Conservation (phyloP, 2,329 filamentous ascomycete genomes). For the Helotiales sp. region DNA sequence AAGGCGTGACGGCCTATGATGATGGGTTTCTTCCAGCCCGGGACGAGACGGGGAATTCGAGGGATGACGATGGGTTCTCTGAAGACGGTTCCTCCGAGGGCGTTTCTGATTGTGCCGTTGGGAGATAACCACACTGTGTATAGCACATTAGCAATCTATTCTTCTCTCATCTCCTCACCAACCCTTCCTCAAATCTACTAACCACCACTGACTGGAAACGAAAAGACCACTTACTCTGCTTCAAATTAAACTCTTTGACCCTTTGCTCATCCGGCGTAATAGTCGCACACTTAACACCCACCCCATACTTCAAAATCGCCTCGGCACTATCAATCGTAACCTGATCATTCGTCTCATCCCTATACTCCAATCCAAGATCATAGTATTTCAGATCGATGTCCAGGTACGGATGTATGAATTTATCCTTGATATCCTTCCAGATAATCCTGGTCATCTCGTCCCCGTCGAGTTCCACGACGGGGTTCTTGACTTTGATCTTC, state of each 20-base stretch:
- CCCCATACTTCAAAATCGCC: constrained; percentile 98
- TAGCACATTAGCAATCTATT: constrained; percentile 14
- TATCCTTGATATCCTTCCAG: constrained; percentile 99
- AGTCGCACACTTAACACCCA: constrained; percentile 98
- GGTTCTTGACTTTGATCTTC: constrained; percentile 99
- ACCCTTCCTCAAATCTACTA: neutral
- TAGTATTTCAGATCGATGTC: constrained; percentile 99
- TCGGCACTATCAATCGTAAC: constrained; percentile 94
- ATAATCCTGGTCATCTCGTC: constrained; percentile 98
- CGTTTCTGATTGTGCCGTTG: constrained; percentile 83
- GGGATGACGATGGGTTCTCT: constrained; percentile 97
- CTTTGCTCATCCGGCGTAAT: constrained; percentile 97
- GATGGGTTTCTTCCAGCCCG: constrained; percentile 98
- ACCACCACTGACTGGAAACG: neutral
- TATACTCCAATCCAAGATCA: constrained; percentile 89
- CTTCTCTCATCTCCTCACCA: neutral
- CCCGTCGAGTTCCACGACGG: constrained; percentile 95
- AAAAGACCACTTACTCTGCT: constrained; percentile 73
- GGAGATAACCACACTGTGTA: constrained; percentile 90
- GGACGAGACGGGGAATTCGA: constrained; percentile 87
- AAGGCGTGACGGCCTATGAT: constrained; percentile 98
- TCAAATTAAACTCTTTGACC: constrained; percentile 97
- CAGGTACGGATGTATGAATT: constrained; percentile 94
- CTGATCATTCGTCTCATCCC: constrained; percentile 93
- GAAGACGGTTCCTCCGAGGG: constrained; percentile 92